Base-by-base conservation (phyloP, 768 basidiomycete genomes). In the Baorangia bicolor region DNA sequence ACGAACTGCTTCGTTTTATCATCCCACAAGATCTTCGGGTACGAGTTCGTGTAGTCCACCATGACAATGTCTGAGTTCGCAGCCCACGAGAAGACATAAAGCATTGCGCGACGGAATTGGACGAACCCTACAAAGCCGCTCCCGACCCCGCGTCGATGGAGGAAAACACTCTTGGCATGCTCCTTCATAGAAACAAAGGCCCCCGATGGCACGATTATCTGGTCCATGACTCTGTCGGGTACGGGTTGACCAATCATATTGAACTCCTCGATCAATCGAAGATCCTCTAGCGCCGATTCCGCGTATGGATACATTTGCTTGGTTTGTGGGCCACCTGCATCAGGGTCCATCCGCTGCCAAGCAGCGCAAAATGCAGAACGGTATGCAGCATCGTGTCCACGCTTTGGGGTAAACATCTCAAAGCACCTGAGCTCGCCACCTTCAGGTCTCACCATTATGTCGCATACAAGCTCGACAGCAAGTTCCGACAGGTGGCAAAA, bases 41-140 rank as follows among this genome's bases (percentile, higher is more conserved):
- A 57, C 10, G 58, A 57, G 49, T 49, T 57, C 25, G 55, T 51
- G 31, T 59, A 59, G 45, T 59, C 55, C 45, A 57, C 58, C 58
- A 59, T 57, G 49, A 59, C 55, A n/a, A 57, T n/a, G 45, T 57
- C 58, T 12, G 58, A 60, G 37, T 33, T 57, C 13, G 46, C n/a
- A 16, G 59, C 59, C 56, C 56, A 60, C 11, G 46, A 47, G 41
- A 57, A 60, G 7, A 57, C 46, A 18, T 46, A 9, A 21, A 58
- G 11, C 18, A 57, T 40, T 39, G 51, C 55, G 12, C 37, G 59
- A 14, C 56, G 45, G n/a, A 58, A 60, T 45, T 45, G 56, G 20
- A 39, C 25, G 37, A 60, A 60, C 16, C 55, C 51, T 5, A 53
- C 51, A 38, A 60, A 45, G 31, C 51, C 25, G 16, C 51, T 58